Percentiles rank a stretch among this genome's conserved stretches.
phyloP scores from a whole-genome alignment of 192 early-diverging fungal species.

The Dissophora globulifera region DNA sequence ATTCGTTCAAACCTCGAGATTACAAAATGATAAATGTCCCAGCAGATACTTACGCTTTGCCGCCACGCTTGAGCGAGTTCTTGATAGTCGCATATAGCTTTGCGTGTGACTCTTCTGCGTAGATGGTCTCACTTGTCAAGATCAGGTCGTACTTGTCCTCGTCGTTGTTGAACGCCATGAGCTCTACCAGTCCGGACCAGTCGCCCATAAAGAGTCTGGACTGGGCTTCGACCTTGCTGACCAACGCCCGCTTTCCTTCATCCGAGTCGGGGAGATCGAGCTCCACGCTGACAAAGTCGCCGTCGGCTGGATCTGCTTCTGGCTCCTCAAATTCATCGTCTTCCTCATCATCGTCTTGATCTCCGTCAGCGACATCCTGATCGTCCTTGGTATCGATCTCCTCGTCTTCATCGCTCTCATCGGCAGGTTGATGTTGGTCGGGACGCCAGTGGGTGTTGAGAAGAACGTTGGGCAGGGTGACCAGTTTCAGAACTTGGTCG shows the following conservation, averaged over 20 bases:
- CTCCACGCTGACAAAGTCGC: conserved; percentile 45
- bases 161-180: conserved; percentile 55
- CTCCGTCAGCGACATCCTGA: conserved; percentile 46
- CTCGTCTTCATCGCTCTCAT: conserved; percentile 34
- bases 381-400: conserved; percentile 32
- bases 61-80: conserved; percentile 61
- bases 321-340: conserved; percentile 56
- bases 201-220: conserved; percentile 74
- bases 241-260: conserved; percentile 28
- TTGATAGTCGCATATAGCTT: conserved; percentile 72
- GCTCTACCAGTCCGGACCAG: conserved; percentile 66
- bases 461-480: conserved; percentile 93
- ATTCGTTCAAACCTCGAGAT: background rate
- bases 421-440: conserved; percentile 40
- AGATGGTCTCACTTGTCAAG: conserved; percentile 84
- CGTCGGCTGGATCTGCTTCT: conserved; percentile 28
- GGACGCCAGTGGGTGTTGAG: conserved; percentile 74
- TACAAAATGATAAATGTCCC: background rate
- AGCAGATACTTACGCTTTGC: conserved; percentile 54
- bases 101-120: conserved; percentile 69
- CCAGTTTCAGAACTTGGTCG: conserved; percentile 81
- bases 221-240: conserved; percentile 45
- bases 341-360: conserved; percentile 37
- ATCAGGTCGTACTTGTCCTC: conserved; percentile 74
- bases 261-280: conserved; percentile 56